A percentile compares a stretch with the other conserved stretches of the same genome.
Conservation (phyloP, 2,329 filamentous ascomycete species). For the Neoarthrinium moseri region DNA sequence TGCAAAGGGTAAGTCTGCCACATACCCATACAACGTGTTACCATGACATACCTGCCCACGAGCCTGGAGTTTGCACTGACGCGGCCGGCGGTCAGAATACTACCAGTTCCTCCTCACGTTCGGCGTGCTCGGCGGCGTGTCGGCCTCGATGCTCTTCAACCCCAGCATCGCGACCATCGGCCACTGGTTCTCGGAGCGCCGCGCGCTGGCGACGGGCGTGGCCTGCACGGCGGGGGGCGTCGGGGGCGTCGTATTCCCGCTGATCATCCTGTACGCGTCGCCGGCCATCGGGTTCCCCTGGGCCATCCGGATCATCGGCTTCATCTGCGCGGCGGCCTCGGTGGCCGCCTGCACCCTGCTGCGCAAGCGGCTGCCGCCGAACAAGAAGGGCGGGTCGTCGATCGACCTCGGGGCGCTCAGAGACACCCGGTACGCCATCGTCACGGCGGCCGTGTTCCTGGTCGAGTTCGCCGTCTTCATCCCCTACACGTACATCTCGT, state of each 20-base stretch:
- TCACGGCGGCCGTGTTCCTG: conserved; percentile 39
- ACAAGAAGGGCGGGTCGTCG: conserved; percentile 28
- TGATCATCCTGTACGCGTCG: conserved; percentile 30
- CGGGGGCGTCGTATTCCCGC: conserved; percentile 31
- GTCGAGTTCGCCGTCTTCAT: conserved; percentile 50
- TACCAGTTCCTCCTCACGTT: conserved; percentile 38
- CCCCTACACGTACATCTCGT: conserved; percentile 44
- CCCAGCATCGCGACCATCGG: conserved; percentile 31
- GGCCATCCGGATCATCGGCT: conserved; percentile 30
- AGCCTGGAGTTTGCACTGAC: too few species aligned
- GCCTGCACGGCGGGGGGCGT: conserved; percentile 19
- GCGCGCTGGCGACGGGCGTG: conserved; percentile 24
- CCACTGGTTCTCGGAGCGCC: conserved; percentile 23
- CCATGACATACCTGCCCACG: too few species aligned
- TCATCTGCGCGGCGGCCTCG: conserved; percentile 25
- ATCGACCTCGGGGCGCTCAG: conserved; percentile 41
- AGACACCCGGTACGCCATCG: conserved; percentile 37
- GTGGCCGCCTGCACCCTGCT: conserved; percentile 21
- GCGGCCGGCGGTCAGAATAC: too few species aligned
- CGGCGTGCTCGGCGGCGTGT: conserved; percentile 40
- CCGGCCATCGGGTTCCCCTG: conserved; percentile 30
- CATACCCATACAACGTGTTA: too few species aligned
- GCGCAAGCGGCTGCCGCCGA: conserved; percentile 32
- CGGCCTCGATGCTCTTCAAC: conserved; percentile 35
- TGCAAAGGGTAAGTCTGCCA: neutral